Conservation (phyloP, 352 stramenopile genomes). For the Poterioochromonas sp. region DNA sequence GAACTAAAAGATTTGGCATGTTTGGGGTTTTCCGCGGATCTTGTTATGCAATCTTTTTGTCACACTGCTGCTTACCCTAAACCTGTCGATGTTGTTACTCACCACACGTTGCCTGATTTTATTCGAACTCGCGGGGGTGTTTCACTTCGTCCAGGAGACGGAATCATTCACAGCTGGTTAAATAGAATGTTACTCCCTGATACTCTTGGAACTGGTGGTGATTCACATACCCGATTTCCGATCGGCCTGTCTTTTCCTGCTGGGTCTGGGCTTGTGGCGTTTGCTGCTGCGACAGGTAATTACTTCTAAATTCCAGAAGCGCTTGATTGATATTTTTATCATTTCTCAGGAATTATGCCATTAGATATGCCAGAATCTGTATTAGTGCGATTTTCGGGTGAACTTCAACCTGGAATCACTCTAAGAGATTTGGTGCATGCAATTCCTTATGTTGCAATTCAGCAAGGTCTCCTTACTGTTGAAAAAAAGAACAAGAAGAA, state of each 20-base stretch:
- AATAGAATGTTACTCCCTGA: constrained; percentile 72
- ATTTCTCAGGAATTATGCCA: constrained; percentile 67
- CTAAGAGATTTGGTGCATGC: constrained; percentile 67
- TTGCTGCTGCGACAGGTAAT: constrained; percentile 64
- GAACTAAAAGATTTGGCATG: constrained; percentile 64
- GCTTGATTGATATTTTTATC: background rate
- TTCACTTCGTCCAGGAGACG: constrained; percentile 61
- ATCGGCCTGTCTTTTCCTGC: constrained; percentile 71
- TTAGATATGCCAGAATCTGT: constrained; percentile 71
- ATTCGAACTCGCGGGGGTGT: constrained; percentile 65
- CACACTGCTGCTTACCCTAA: constrained; percentile 72
- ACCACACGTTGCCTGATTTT: constrained; percentile 70
- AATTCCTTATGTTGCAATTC: constrained; percentile 65
- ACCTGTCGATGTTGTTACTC: constrained; percentile 66
- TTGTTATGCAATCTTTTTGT: constrained; percentile 76
- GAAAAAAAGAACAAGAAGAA: constrained; percentile 75
- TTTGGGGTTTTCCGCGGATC: constrained; percentile 63
- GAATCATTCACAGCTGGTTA: constrained; percentile 73
- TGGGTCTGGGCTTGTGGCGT: constrained; percentile 63
- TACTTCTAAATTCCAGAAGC: background rate
- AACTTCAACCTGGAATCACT: constrained; percentile 68
- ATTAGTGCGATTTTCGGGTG: constrained; percentile 60
- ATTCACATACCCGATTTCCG: constrained; percentile 70
- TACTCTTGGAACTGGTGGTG: constrained; percentile 67
- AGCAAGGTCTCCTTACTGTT: constrained; percentile 62